Base-by-base conservation (phyloP, 768 basidiomycete genomes). In the Boletus rufocinnamomeus region DNA sequence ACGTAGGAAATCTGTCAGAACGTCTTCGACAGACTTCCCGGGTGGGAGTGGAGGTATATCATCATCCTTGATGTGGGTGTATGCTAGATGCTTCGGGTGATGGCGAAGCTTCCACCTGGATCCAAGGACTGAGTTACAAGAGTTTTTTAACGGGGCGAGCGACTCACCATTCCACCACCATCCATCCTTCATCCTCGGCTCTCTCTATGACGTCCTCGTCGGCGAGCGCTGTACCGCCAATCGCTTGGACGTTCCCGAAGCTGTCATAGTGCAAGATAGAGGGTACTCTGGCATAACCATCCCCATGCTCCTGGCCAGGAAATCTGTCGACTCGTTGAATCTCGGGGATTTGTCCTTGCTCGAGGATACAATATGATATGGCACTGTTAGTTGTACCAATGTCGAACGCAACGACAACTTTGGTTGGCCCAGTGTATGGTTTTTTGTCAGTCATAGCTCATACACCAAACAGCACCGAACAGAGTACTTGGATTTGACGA, bases 1-100 rank as follows among this genome's bases (percentile, higher is more conserved):
- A 10, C 40, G 25, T 49, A 69, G 51, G 21, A 71, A 72, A 52
- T 72, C 69, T 19, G 61, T 56, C 3, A 70, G 50, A 30, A 70
- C 52, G 6, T 59, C 52, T 17, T 63, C 57, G 6, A 62, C 69
- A 14, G 62, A 50, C 35, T 63, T 68, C 28, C 63, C 56, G 1
- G 4, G 3, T 0, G 56, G 55, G 21, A 59, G 54, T 8, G 47
- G 34, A 4, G 58, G 58, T 17, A 59, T 1, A 21, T 56, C 46
- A 0, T 44, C 25, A 8, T 48, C 40, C 40, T 49, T 35, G 32
- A 49, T 57, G 9, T 48, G 38, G 1, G 47, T 2, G 8, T 54
- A 35, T 1, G 40, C 25, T 6, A 59, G 21, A 30, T 59, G 40
- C 40, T n/a, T 40, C 8, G 58, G 40, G 13, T 34, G 44, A 34